phyloP scores from a whole-genome alignment of 371 early-diverging fungal genomes.

The Neoconidiobolus thromboides region DNA sequence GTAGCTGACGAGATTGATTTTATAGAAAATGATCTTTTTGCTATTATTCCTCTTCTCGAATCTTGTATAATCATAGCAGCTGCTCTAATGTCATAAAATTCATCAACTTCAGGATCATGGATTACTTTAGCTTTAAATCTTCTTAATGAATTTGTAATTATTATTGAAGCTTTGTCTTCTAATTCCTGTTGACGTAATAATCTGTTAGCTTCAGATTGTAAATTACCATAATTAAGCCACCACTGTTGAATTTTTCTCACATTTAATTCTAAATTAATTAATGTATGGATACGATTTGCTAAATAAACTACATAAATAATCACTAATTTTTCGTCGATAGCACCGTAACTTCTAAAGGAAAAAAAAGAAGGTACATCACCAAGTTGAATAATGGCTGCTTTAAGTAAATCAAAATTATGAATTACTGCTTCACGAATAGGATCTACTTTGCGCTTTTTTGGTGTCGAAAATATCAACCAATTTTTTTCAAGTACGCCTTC shows the following conservation, averaged over 20 bases:
- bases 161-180: neutral
- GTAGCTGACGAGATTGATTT: no score
- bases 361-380: neutral
- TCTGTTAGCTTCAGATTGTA: neutral
- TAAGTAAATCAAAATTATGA: constrained; percentile 1
- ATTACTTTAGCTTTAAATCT: neutral
- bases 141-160: neutral
- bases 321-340: neutral
- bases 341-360: neutral
- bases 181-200: neutral
- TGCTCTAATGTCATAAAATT: neutral
- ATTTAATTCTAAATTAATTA: neutral
- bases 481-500: neutral
- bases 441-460: neutral
- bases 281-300: neutral
- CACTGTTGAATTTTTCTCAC: neutral
- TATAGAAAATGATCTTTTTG: neutral
- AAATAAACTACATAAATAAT: neutral
- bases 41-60: neutral
- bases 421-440: neutral
- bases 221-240: neutral
- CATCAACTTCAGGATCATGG: neutral
- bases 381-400: neutral
- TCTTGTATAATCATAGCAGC: neutral
- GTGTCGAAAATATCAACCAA: neutral